Percentiles rank a stretch among this genome's conserved stretches.
Conservation (phyloP, 441 rosid species). For the Eutrema salsugineum region DNA sequence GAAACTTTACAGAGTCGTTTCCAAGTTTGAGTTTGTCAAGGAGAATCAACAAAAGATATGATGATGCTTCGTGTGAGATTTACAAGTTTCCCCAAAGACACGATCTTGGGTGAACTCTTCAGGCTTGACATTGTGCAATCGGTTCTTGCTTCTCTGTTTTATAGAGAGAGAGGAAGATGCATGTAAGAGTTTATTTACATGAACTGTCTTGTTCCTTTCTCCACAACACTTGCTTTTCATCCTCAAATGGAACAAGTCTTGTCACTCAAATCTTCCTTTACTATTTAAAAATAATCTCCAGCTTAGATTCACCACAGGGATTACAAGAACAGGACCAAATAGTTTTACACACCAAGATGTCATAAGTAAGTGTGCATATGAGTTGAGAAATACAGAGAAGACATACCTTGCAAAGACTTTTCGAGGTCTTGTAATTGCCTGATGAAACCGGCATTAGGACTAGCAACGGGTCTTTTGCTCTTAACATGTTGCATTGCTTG, state of each 20-base stretch:
- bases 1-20: background rate
- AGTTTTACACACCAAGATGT: background rate
- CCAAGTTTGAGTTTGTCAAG: background rate
- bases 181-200: background rate
- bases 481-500: slow-evolving; percentile 66
- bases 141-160: slow-evolving; percentile 18
- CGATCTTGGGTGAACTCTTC: slow-evolving; percentile 9
- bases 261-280: background rate
- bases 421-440: slow-evolving; percentile 52
- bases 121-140: slow-evolving; percentile 13
- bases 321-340: background rate
- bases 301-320: slow-evolving; percentile 1
- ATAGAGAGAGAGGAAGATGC: background rate
- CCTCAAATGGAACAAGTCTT: background rate
- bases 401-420: slow-evolving; percentile 48
- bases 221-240: background rate
- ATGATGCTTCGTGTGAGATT: background rate
- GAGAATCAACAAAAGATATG: slow-evolving; percentile 22
- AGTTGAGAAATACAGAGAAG: background rate
- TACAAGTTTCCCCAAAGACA: slow-evolving; percentile 7
- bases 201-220: background rate
- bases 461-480: slow-evolving; percentile 55
- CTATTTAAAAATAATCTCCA: background rate
- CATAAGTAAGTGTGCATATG: background rate
- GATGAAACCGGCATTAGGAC: slow-evolving; percentile 71